Evolutionary conservation across 768 basidiomycete genomes (phyloP).

Genomic region (Tylopilus sp.): DNA sequence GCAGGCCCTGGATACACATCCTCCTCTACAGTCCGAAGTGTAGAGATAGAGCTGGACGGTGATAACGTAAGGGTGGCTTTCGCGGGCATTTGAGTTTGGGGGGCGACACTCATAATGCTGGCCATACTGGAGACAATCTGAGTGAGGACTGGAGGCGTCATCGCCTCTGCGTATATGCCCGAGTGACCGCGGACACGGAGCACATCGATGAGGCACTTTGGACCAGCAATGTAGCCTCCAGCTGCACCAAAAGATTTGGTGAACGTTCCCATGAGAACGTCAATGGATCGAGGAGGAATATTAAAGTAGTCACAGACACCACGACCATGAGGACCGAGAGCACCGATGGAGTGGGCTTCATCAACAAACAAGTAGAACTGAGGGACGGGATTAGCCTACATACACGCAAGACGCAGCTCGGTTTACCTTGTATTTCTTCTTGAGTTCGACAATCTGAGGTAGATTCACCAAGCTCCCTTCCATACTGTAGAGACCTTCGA

Average conservation of each 20-base stretch:
- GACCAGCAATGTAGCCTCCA: slow-evolving; percentile 92
- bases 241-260: slow-evolving; percentile 94
- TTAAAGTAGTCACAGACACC: slow-evolving; percentile 95
- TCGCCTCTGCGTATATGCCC: slow-evolving; percentile 83
- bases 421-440: slow-evolving; percentile 88
- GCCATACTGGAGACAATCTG: slow-evolving; percentile 93
- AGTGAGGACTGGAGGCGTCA: slow-evolving; percentile 86
- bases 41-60: slow-evolving; percentile 29
- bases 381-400: neutral
- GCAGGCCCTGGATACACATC: slow-evolving; percentile 66
- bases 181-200: slow-evolving; percentile 81
- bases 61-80: slow-evolving; percentile 24
- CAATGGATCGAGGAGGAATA: slow-evolving; percentile 74
- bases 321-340: slow-evolving; percentile 89
- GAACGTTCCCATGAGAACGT: slow-evolving; percentile 98
- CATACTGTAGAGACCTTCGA: slow-evolving; percentile 98
- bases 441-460: slow-evolving; percentile 79
- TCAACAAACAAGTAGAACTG: slow-evolving; percentile 96
- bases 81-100: slow-evolving; percentile 31
- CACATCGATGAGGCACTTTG: slow-evolving; percentile 72
- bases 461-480: slow-evolving; percentile 93
- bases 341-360: slow-evolving; percentile 97
- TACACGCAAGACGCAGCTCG: slow-evolving; percentile 12
- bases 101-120: slow-evolving; percentile 87
- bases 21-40: slow-evolving; percentile 37